Evolutionary conservation across 2,329 filamentous ascomycete species (phyloP), one percentile per base, ranked within the genome.

Genomic region (Cladosporium oxysporum): DNA sequence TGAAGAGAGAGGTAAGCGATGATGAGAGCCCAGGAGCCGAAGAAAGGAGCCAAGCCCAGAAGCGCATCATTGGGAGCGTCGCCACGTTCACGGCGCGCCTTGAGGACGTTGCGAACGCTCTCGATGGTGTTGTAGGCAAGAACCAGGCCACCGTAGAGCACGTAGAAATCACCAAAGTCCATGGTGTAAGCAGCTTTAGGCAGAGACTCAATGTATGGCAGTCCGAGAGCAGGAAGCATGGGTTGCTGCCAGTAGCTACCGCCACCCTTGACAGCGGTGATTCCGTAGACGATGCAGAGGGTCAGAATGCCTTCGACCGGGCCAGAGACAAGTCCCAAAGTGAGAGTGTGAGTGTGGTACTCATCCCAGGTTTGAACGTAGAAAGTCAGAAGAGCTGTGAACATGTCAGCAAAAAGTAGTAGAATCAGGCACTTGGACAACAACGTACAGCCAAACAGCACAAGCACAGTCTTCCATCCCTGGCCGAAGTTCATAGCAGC

Each of bases 321-420:
- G 0, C 95, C 95, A 70, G 94, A 97, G 71, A 99, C 85, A 69
- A 98, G 82, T 66, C 95, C 95, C 6, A 99, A 87, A 1, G 93
- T 97, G 58, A 99, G 86, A 3, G 93, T 95, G 79, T 97, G 93
- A 61, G 95, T 99, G 81, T 98, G 94, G 81, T 98, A 99, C 78
- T 98, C 95, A 76, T 99, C 95, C 95, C 95, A 99, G 37, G 95
- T 98, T 78, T 98, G 95, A 50, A 98, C 90, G 79, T 98, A 98
- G 79, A 99, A 99, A n/a, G 95, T 97, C 73, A 96, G 83, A 66
- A 94, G 87, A 7, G 91, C 64, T 66, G 50, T 23, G 21, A 50
- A 28, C 0, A 37, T 14, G 53, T 65, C 29, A 65, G 63, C 12
- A 23, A n/a, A 37, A 50, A 14, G 14, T 90, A 92, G 68, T 8